Percentiles rank a stretch among this genome's conserved stretches.
Evolutionary conservation across 2,329 filamentous ascomycete species (phyloP).

Genomic region (Fusarium tjaetaba): DNA sequence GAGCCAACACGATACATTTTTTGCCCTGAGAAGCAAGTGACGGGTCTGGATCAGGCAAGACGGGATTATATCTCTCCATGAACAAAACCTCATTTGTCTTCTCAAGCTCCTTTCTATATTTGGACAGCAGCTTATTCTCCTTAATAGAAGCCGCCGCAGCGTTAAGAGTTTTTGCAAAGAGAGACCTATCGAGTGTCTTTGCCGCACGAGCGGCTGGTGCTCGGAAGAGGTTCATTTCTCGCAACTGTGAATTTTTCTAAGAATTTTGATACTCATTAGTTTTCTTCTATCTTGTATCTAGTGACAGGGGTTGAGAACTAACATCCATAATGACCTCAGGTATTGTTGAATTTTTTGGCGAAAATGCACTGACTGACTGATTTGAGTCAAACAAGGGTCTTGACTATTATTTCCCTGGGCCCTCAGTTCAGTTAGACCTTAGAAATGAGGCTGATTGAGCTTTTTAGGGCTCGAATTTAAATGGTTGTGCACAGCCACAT

Average conservation of each 20-base stretch:
- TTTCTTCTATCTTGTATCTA: neutral
- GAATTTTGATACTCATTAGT: slow-evolving; percentile 7
- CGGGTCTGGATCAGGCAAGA: slow-evolving; percentile 71
- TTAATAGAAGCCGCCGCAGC: slow-evolving; percentile 81
- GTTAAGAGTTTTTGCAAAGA: slow-evolving; percentile 81
- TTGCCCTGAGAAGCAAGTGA: slow-evolving; percentile 62
- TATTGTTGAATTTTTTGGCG: slow-evolving; percentile 35
- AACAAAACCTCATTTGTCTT: slow-evolving; percentile 73
- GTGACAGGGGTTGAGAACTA: slow-evolving; percentile 34
- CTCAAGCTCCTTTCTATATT: slow-evolving; percentile 73
- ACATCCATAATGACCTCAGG: slow-evolving; percentile 47
- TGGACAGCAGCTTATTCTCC: slow-evolving; percentile 78
- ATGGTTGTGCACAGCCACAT: slow-evolving; percentile 32
- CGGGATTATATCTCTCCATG: slow-evolving; percentile 69
- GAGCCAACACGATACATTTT: slow-evolving; percentile 70
- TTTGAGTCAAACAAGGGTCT: slow-evolving; percentile 37
- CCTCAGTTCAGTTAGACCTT: neutral
- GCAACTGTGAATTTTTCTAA: slow-evolving; percentile 44
- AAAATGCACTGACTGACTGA: slow-evolving; percentile 34
- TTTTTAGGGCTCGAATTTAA: slow-evolving; percentile 41
- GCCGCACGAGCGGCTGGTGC: slow-evolving; percentile 83
- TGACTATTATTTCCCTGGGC: neutral
- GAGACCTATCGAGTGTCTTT: slow-evolving; percentile 81
- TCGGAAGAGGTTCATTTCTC: slow-evolving; percentile 71
- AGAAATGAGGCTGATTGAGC: slow-evolving; percentile 42